Conservation (phyloP, 179 eudicot species). For the Camellia oleifera region DNA sequence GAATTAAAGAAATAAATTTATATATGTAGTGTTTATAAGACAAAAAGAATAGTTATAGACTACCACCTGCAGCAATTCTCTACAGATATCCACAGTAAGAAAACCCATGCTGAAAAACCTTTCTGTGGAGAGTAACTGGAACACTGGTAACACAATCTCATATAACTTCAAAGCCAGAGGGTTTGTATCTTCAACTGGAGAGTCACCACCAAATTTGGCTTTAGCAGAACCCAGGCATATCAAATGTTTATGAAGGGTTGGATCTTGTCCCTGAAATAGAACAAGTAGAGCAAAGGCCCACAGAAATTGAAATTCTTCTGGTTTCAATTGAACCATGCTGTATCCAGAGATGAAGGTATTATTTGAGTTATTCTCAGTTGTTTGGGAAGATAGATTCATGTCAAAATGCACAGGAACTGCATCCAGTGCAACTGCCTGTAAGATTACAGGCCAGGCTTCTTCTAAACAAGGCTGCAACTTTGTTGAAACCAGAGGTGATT, state of each 20-base stretch:
- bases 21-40: neutral
- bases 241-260: slow-evolving; percentile 41
- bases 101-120: slow-evolving; percentile 64
- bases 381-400: slow-evolving; percentile 33
- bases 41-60: slow-evolving; percentile 5
- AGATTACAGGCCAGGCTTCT: slow-evolving; percentile 92
- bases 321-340: slow-evolving; percentile 76
- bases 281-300: slow-evolving; percentile 84
- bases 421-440: slow-evolving; percentile 94
- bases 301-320: slow-evolving; percentile 75
- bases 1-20: neutral
- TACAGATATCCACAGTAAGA: slow-evolving; percentile 68
- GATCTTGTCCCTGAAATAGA: slow-evolving; percentile 78
- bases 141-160: slow-evolving; percentile 74
- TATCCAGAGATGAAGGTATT: slow-evolving; percentile 70
- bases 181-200: slow-evolving; percentile 44
- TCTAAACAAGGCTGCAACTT: slow-evolving; percentile 75
- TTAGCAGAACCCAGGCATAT: slow-evolving; percentile 45
- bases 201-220: slow-evolving; percentile 43
- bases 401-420: slow-evolving; percentile 62
- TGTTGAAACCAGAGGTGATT: slow-evolving; percentile 71
- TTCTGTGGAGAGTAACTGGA: slow-evolving; percentile 63
- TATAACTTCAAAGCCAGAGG: slow-evolving; percentile 42
- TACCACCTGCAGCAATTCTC: slow-evolving; percentile 83
- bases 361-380: slow-evolving; percentile 29